Evolutionary conservation across 2,329 filamentous ascomycete genomes (phyloP).

Genomic region (Tolypocladium tundrense): DNA sequence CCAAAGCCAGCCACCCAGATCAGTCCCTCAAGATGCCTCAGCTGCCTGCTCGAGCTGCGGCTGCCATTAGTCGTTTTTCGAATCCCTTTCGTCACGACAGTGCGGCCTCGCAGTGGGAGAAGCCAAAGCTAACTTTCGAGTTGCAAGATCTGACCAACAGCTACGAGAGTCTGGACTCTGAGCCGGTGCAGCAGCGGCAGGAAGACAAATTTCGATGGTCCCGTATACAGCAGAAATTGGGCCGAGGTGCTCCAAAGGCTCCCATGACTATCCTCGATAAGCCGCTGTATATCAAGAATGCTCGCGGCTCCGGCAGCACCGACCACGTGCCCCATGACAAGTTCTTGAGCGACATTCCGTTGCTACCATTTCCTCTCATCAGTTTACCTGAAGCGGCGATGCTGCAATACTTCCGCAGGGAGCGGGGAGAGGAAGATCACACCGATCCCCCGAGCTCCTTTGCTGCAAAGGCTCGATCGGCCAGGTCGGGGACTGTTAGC

Average conservation of each 20-base stretch:
- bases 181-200: constrained; percentile 1
- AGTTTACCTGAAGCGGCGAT: constrained; percentile 26
- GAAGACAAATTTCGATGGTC: not conserved
- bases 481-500: constrained; percentile 19
- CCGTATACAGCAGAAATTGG: not conserved
- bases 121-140: constrained; percentile 8
- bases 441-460: constrained; percentile 19
- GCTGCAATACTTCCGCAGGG: constrained; percentile 19
- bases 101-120: not conserved
- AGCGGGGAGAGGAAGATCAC: constrained; percentile 26
- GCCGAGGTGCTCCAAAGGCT: not conserved
- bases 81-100: constrained; percentile 12
- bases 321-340: constrained; percentile 11
- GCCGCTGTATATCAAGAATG: not conserved
- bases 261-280: not conserved
- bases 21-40: constrained; percentile 10
- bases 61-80: constrained; percentile 14
- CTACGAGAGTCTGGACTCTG: constrained; percentile 21
- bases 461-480: constrained; percentile 15
- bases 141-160: constrained; percentile 14
- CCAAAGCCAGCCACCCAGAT: constrained; percentile 3
- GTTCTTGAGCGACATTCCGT: constrained; percentile 13
- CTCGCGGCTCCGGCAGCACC: not conserved
- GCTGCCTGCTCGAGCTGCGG: constrained; percentile 10
- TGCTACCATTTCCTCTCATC: constrained; percentile 24